These are phyloP conservation scores for Talaromyces atroroseus DNA, from an alignment of 2,329 filamentous ascomycete species.

Conservation along the genomic window DNA sequence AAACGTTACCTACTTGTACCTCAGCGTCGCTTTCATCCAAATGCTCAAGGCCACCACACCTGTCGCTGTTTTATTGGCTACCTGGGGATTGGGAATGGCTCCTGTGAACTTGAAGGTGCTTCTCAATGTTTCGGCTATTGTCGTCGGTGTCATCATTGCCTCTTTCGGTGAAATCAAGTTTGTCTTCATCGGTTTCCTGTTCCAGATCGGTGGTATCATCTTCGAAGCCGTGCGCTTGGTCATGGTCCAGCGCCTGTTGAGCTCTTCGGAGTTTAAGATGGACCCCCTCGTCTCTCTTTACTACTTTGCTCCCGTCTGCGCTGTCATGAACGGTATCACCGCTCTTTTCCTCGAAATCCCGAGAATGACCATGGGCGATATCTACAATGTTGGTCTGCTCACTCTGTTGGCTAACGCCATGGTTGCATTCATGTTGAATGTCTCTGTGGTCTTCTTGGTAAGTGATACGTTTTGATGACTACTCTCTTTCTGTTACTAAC, in stretches of 20 bases:
- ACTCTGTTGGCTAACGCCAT: slow-evolving; percentile 68
- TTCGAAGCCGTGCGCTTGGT: slow-evolving; percentile 78
- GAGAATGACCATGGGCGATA: slow-evolving; percentile 59
- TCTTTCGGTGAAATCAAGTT: slow-evolving; percentile 96
- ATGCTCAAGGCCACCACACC: slow-evolving; percentile 99
- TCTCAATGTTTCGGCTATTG: slow-evolving; percentile 89
- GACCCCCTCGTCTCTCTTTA: slow-evolving; percentile 82
- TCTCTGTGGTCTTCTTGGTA: slow-evolving; percentile 82
- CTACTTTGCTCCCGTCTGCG: slow-evolving; percentile 83
- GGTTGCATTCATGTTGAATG: slow-evolving; percentile 73
- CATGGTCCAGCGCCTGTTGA: slow-evolving; percentile 80
- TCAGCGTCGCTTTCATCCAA: slow-evolving; percentile 95
- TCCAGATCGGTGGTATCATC: slow-evolving; percentile 67
- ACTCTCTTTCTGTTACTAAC: neutral
- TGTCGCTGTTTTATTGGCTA: slow-evolving; percentile 82
- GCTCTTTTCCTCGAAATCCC: slow-evolving; percentile 65
- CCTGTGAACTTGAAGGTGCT: slow-evolving; percentile 81
- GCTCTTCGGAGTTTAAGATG: slow-evolving; percentile 76
- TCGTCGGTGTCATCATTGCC: slow-evolving; percentile 88
- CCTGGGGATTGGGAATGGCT: slow-evolving; percentile 80
- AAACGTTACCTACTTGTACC: slow-evolving; percentile 91
- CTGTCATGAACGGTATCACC: slow-evolving; percentile 70
- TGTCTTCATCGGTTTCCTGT: slow-evolving; percentile 57
- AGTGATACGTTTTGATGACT: slow-evolving; percentile 28
- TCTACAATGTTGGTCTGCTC: slow-evolving; percentile 60